A percentile compares a stretch with the other conserved stretches of the same genome.
These are phyloP conservation scores for Teratosphaeriaceae sp. DNA, from an alignment of 2,329 filamentous ascomycete genomes.

Conservation along the genomic window DNA sequence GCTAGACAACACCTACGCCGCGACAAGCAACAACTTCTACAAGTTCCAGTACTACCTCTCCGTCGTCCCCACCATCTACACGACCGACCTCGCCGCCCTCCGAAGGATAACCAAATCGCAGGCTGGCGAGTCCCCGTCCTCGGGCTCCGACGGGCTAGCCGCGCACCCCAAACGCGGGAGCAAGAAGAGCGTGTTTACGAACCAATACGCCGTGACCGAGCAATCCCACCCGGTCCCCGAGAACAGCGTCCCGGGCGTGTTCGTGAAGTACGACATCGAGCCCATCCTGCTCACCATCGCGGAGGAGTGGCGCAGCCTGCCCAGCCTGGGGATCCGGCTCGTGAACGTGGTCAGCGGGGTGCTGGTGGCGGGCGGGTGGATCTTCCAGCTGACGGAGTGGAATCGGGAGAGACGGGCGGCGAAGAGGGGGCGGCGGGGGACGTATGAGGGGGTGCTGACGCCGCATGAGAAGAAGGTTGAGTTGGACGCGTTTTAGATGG, in stretches of 20 bases:
- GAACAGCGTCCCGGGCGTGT: constrained; percentile 73
- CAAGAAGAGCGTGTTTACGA: constrained; percentile 69
- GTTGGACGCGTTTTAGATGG: too few species aligned
- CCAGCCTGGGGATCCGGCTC: constrained; percentile 70
- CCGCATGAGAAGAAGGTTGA: background rate
- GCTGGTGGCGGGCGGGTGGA: constrained; percentile 88
- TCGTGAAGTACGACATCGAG: constrained; percentile 99
- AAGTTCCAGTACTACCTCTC: constrained; percentile 98
- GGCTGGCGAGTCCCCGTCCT: constrained; percentile 35
- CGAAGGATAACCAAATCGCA: constrained; percentile 18
- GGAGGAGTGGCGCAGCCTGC: constrained; percentile 69
- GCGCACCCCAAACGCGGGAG: constrained; percentile 30
- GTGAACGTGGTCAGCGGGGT: constrained; percentile 90
- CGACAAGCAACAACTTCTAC: constrained; percentile 72
- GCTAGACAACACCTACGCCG: constrained; percentile 81
- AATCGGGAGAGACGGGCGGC: constrained; percentile 35
- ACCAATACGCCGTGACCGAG: constrained; percentile 96
- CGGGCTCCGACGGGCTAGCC: constrained; percentile 29
- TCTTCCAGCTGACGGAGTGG: constrained; percentile 81
- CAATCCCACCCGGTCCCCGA: constrained; percentile 68
- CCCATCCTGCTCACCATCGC: constrained; percentile 82
- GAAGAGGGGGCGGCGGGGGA: background rate
- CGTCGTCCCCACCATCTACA: constrained; percentile 91
- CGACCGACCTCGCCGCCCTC: constrained; percentile 41
- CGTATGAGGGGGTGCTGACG: constrained; percentile 24